These are phyloP conservation scores for Sanghuangporus weigelae DNA, from an alignment of 1,284 basidiomycete species.

Conservation along the genomic window DNA sequence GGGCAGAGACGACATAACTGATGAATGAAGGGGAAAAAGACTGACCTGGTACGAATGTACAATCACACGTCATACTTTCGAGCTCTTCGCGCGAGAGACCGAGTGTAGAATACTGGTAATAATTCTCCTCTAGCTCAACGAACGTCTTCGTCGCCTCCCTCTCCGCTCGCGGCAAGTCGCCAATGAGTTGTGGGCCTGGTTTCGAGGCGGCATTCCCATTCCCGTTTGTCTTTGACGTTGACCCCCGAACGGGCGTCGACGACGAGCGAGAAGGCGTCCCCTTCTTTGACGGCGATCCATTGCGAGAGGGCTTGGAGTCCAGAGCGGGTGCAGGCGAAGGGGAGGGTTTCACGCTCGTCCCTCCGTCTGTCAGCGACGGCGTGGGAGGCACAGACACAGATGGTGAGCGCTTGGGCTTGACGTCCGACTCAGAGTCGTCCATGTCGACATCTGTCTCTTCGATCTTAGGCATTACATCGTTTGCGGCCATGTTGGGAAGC, in stretches of 20 bases:
- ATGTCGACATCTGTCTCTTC: conserved; percentile 3
- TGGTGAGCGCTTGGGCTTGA: conserved; percentile 6
- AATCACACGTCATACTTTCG: conserved; percentile 94
- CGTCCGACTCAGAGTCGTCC: background rate
- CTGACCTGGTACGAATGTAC: conserved; percentile 78
- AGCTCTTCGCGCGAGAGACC: conserved; percentile 84
- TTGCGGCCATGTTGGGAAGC: background rate
- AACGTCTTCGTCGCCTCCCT: conserved; percentile 74
- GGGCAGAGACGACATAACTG: conserved; percentile 19
- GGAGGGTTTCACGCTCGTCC: background rate
- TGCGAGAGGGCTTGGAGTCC: background rate
- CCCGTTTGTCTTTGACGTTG: conserved; percentile 8
- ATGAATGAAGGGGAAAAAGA: conserved; percentile 26
- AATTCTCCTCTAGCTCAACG: conserved; percentile 68
- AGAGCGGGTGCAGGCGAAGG: conserved; percentile 3
- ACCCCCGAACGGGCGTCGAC: conserved; percentile 22
- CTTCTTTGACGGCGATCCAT: background rate
- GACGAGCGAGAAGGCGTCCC: conserved; percentile 16
- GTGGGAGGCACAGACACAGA: conserved; percentile 2
- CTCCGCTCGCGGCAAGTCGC: conserved; percentile 71
- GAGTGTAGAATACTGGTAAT: conserved; percentile 84
- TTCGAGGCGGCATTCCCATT: conserved; percentile 15
- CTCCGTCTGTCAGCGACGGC: background rate
- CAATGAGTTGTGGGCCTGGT: conserved; percentile 60
- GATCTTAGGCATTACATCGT: background rate